These are phyloP conservation scores for Plantago coronopus DNA, from an alignment of 305 asterid genomes.

Conservation along the genomic window DNA sequence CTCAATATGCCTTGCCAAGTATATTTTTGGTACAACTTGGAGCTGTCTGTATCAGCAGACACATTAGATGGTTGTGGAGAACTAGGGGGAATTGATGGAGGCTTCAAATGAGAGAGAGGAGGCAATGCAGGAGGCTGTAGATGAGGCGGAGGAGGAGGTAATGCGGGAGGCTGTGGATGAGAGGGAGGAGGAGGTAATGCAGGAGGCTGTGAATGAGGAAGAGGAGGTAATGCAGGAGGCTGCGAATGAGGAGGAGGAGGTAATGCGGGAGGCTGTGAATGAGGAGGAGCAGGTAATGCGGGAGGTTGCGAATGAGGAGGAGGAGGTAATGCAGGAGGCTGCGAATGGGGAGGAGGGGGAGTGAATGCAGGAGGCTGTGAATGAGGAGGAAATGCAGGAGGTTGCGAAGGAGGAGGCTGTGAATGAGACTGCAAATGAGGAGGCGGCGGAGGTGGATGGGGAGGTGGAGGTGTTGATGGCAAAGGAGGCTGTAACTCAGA, in stretches of 20 bases:
- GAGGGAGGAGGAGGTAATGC: constrained; percentile 28
- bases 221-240: constrained; percentile 40
- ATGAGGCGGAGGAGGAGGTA: constrained; percentile 35
- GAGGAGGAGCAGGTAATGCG: too few relatives aligned
- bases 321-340: constrained; percentile 40
- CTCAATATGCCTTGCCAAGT: constrained; percentile 88
- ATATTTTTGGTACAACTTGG: constrained; percentile 29
- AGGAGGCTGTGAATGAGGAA: constrained; percentile 47
- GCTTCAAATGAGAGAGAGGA: constrained; percentile 47
- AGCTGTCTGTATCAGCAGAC: constrained; percentile 38
- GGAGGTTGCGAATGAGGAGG: too few relatives aligned
- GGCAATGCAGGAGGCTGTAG: constrained; percentile 44
- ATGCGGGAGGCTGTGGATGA: constrained; percentile 33
- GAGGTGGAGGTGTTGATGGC: constrained; percentile 47
- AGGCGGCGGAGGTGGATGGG: constrained; percentile 36
- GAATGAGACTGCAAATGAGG: constrained; percentile 40
- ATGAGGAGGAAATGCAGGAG: constrained; percentile 5
- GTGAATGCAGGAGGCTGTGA: constrained; percentile 26
- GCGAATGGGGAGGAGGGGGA: constrained; percentile 44
- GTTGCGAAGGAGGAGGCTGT: constrained; percentile 42
- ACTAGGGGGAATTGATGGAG: constrained; percentile 56
- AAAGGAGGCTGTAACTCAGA: constrained; percentile 38
- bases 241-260: constrained; percentile 38
- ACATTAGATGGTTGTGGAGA: constrained; percentile 63
- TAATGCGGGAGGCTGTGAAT: constrained; percentile 27